Evolutionary conservation across 1,284 basidiomycete species (phyloP).

Genomic region (Ceratobasidium theobromae): DNA sequence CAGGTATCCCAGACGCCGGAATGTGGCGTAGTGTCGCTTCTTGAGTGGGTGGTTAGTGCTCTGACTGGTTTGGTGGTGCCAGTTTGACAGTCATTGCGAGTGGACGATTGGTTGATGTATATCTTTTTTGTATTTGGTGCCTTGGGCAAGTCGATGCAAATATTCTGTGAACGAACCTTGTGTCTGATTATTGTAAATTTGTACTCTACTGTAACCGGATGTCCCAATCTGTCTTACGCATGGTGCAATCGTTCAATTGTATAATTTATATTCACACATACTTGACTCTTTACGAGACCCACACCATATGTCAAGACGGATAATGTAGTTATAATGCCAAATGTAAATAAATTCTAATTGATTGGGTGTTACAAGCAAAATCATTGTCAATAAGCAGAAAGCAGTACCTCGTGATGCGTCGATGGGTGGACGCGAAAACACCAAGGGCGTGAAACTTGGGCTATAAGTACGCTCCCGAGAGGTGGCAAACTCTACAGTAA

Average conservation of each 20-base stretch:
- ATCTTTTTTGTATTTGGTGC: constrained; percentile 6
- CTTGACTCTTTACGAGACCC: background rate
- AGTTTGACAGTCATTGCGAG: background rate
- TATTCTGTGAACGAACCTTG: constrained; percentile 27
- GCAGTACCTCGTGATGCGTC: background rate
- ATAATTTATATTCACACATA: constrained; percentile 27
- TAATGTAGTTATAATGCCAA: background rate
- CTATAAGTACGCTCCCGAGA: background rate
- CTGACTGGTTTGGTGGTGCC: background rate
- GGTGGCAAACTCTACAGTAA: background rate
- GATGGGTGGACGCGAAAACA: constrained; percentile 10
- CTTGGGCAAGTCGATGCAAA: constrained; percentile 9
- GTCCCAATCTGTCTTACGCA: constrained; percentile 25
- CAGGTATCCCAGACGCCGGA: constrained; percentile 28
- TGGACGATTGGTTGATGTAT: constrained; percentile 9
- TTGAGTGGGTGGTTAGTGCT: constrained; percentile 1
- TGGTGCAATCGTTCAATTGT: constrained; percentile 27
- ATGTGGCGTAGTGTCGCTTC: constrained; percentile 32
- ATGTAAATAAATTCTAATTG: constrained; percentile 8
- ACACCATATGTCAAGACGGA: background rate
- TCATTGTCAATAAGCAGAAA: background rate
- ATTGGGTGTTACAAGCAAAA: constrained; percentile 6
- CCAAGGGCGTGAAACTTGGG: background rate
- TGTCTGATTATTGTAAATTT: constrained; percentile 20
- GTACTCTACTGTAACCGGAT: constrained; percentile 30